Evolutionary conservation across 2,329 filamentous ascomycete species (phyloP), one percentile per base, ranked within the genome.

Genomic region (Talaromyces pinophilus): DNA sequence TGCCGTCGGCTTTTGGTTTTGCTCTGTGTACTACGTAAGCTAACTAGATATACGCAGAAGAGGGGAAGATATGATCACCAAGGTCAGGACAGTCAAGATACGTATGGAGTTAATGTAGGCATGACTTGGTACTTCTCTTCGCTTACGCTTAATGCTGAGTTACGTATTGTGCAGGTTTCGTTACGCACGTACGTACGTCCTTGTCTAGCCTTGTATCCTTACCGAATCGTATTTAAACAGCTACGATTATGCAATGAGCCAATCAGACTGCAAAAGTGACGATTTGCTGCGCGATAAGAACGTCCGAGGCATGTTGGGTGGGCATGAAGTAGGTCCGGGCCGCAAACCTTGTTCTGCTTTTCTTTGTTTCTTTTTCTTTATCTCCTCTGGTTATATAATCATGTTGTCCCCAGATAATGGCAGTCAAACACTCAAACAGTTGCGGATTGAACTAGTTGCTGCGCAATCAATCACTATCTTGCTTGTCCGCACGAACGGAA

Each of bases 321-420:
- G 60, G 42, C 28, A 54, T 48, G 46, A 63, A 54, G 61, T 63
- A 63, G 61, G 62, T 38, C 62, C 62, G 62, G 62, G 30, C 62
- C 62, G 62, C 62, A 44, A 63, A 64, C 52, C 54, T 64, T 64
- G 62, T 48, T 63, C 30, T 28, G 40, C 38, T 50, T 64, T 54
- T 44, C 25, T 35, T 54, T 63, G 11, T 62, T 50, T 25, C 33
- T 17, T 54, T 42, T 15, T 38, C 30, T 38, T 38, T 33, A 19
- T 19, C 2, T 15, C 2, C 5, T 35, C 17, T 55, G 1, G 10
- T 13, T 57, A 50, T 7, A 50, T 22, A 57, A 15, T 38, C 10
- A 25, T 7, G 25, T 15, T 40, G n/a, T 57, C 11, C 0, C 5
- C 15, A 33, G 8, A 33, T 33, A n/a, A 54, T n/a, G 7, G 25